These are phyloP conservation scores for Pseudogymnoascus sp. DNA, from an alignment of 2,329 filamentous ascomycete genomes.

Conservation along the genomic window DNA sequence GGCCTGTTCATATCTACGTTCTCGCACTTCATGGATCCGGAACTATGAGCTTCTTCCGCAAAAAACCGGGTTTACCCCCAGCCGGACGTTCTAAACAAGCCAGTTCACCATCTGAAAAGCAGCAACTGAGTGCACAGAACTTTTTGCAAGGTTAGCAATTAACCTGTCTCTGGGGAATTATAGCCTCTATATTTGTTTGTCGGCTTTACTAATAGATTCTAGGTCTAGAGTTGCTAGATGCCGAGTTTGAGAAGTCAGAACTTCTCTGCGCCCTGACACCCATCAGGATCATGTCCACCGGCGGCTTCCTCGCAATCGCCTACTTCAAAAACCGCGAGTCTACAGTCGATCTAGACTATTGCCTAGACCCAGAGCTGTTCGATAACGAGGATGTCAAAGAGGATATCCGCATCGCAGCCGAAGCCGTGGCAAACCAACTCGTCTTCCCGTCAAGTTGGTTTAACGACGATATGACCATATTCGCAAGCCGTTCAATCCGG, in stretches of 20 bases:
- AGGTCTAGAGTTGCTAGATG: not conserved
- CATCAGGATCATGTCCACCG: constrained; percentile 12
- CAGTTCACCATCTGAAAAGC: not conserved
- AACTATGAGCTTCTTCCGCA: not conserved
- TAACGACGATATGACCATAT: constrained; percentile 12
- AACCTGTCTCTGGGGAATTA: not conserved
- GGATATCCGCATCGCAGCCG: not conserved
- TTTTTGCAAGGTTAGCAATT: not conserved
- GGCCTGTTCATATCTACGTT: not conserved
- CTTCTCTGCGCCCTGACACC: not conserved
- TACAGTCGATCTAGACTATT: constrained; percentile 15
- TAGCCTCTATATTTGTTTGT: not conserved
- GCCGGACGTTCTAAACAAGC: not conserved
- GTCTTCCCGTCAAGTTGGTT: constrained; percentile 15
- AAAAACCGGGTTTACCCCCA: not conserved
- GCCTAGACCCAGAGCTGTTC: constrained; percentile 11
- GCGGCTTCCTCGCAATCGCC: constrained; percentile 13
- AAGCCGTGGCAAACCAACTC: not conserved
- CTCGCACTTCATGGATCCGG: not conserved
- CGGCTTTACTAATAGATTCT: not conserved
- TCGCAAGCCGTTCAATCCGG: not conserved
- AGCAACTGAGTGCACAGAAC: not conserved
- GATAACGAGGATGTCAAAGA: constrained; percentile 7
- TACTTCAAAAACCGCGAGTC: constrained; percentile 9
- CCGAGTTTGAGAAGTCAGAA: not conserved